Evolutionary conservation across 2,329 filamentous ascomycete species (phyloP).

Genomic region (Corinectria fuckeliana): DNA sequence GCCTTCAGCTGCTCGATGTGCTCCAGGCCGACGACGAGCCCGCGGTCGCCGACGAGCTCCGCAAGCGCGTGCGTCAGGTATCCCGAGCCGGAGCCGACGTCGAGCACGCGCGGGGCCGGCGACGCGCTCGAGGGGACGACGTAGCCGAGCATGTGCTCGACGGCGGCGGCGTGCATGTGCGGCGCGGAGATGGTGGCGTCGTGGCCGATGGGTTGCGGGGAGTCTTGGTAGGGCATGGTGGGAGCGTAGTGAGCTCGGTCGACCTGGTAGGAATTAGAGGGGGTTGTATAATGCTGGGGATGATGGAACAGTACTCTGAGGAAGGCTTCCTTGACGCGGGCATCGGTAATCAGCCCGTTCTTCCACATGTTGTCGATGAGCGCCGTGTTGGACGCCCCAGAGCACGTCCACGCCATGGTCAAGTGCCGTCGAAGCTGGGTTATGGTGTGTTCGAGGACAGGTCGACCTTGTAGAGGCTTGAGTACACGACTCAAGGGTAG

Average conservation of each 20-base stretch:
- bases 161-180: conserved; percentile 66
- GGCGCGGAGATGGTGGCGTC: conserved; percentile 64
- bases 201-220: conserved; percentile 62
- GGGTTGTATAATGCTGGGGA: background rate
- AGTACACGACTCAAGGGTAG: background rate
- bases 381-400: conserved; percentile 74
- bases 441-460: background rate
- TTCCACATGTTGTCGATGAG: conserved; percentile 80
- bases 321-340: conserved; percentile 80
- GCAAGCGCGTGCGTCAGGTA: conserved; percentile 91
- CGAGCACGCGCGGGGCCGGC: conserved; percentile 64
- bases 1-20: conserved; percentile 72
- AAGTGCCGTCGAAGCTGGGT: conserved; percentile 18
- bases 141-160: conserved; percentile 56
- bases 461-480: background rate
- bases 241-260: conserved; percentile 88
- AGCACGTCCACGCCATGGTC: conserved; percentile 89
- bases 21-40: conserved; percentile 73
- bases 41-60: conserved; percentile 67
- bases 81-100: conserved; percentile 77
- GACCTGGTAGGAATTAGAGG: conserved; percentile 60
- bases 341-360: conserved; percentile 75
- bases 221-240: conserved; percentile 68
- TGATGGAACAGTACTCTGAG: conserved; percentile 58
- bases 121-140: conserved; percentile 45